Percentiles rank a stretch among this genome's conserved stretches.
These are phyloP conservation scores for Grosmannia huntii DNA, from an alignment of 2,329 filamentous ascomycete genomes.

Conservation along the genomic window DNA sequence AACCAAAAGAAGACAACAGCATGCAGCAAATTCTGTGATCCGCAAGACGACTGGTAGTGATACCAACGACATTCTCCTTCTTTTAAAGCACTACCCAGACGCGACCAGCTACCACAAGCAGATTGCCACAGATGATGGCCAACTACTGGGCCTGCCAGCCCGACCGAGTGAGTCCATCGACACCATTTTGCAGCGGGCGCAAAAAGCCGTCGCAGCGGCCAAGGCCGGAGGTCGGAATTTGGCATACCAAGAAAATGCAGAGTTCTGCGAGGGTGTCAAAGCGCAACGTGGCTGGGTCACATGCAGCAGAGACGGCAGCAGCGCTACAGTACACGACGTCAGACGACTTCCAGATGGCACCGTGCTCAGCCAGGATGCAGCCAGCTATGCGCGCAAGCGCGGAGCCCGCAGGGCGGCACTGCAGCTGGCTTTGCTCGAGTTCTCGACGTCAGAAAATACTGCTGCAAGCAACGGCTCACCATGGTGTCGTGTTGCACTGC, in stretches of 20 bases:
- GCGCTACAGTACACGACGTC: background rate
- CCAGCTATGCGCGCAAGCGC: constrained; percentile 22
- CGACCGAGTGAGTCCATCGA: background rate
- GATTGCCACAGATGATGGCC: constrained; percentile 2
- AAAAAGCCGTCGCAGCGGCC: background rate
- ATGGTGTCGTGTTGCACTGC: background rate
- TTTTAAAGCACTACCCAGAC: background rate
- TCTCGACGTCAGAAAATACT: constrained; percentile 13
- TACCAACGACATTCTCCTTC: background rate
- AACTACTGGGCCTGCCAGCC: background rate
- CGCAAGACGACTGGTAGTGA: background rate
- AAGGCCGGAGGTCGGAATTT: constrained; percentile 17
- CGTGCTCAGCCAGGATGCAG: constrained; percentile 6
- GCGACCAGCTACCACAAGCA: background rate
- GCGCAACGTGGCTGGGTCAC: constrained; percentile 10
- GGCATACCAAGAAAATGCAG: constrained; percentile 20
- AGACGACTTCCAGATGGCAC: constrained; percentile 12
- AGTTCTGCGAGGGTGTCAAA: constrained; percentile 15
- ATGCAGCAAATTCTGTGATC: background rate
- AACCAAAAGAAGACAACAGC: background rate
- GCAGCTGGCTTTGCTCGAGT: constrained; percentile 27
- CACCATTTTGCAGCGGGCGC: background rate
- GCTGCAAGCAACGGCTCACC: background rate
- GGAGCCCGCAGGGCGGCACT: constrained; percentile 32
- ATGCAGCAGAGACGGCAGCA: constrained; percentile 1